These are phyloP conservation scores for Cornus florida DNA, from an alignment of 148 eudicot species.

Conservation along the genomic window DNA sequence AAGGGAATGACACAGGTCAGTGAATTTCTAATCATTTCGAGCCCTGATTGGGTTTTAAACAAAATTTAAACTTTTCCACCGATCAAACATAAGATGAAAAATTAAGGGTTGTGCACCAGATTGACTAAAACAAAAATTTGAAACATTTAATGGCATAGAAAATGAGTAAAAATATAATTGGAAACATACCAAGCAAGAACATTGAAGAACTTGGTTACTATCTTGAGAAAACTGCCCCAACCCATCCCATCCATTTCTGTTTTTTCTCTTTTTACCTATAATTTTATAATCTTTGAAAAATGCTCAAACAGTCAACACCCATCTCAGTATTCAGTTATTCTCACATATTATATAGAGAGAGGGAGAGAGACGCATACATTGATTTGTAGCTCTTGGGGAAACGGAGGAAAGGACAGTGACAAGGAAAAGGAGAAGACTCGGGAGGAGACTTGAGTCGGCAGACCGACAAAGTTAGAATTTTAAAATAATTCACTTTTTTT, in stretches of 20 bases:
- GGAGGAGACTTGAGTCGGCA: no score
- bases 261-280: background rate
- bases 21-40: background rate
- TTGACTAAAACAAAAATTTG: background rate
- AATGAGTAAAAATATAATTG: background rate
- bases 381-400: no score
- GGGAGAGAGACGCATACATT: no score
- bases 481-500: no score
- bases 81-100: background rate
- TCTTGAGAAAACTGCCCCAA: background rate
- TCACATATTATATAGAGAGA: no score
- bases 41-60: background rate
- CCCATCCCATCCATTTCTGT: background rate
- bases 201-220: background rate
- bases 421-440: no score
- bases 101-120: background rate
- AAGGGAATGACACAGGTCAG: background rate
- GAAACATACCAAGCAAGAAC: slow-evolving; percentile 14
- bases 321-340: no score
- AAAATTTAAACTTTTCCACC: background rate
- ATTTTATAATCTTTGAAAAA: no score
- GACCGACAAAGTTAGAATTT: no score
- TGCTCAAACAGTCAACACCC: no score
- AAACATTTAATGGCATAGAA: background rate
- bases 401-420: no score